Evolutionary conservation across 192 early-diverging fungal genomes (phyloP).

Genomic region (Fimicolochytrium jonesii): DNA sequence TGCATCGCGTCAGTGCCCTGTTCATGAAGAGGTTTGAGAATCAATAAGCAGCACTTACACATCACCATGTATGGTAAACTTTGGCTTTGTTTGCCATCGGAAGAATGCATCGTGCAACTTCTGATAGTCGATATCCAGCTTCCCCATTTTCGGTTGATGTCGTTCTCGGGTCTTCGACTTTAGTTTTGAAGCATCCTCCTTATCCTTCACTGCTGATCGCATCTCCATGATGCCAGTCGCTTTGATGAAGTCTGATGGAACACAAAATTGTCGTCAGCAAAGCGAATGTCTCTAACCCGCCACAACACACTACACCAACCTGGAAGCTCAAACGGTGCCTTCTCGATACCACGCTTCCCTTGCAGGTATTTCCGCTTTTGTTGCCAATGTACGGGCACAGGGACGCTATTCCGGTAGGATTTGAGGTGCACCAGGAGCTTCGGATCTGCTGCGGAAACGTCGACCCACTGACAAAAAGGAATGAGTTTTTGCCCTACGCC

Average conservation of each 20-base stretch:
- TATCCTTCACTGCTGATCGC: conserved; percentile 80
- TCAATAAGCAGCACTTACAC: too few species aligned
- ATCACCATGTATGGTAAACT: conserved; percentile 71
- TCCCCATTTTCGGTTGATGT: conserved; percentile 92
- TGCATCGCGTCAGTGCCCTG: too few species aligned
- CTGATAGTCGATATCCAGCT: conserved; percentile 94
- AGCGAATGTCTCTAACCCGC: background rate
- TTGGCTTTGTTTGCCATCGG: conserved; percentile 84
- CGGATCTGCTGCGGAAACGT: conserved; percentile 88
- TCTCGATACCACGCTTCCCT: conserved; percentile 95
- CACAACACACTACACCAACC: conserved; percentile 29
- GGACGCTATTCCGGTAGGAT: conserved; percentile 86
- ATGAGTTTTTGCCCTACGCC: too few species aligned
- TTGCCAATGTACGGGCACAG: conserved; percentile 91
- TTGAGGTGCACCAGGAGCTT: conserved; percentile 88
- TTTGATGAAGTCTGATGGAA: conserved; percentile 81
- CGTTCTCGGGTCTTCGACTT: conserved; percentile 84
- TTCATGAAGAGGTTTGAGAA: too few species aligned
- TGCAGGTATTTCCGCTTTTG: conserved; percentile 97
- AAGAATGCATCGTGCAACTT: conserved; percentile 98
- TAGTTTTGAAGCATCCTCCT: conserved; percentile 73
- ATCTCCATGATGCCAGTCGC: conserved; percentile 98
- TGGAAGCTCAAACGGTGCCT: conserved; percentile 89
- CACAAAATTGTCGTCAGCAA: too few species aligned
- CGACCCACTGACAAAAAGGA: conserved; percentile 83